Conservation (phyloP, 768 basidiomycete genomes). For the Pleurotus citrinopileatus region DNA sequence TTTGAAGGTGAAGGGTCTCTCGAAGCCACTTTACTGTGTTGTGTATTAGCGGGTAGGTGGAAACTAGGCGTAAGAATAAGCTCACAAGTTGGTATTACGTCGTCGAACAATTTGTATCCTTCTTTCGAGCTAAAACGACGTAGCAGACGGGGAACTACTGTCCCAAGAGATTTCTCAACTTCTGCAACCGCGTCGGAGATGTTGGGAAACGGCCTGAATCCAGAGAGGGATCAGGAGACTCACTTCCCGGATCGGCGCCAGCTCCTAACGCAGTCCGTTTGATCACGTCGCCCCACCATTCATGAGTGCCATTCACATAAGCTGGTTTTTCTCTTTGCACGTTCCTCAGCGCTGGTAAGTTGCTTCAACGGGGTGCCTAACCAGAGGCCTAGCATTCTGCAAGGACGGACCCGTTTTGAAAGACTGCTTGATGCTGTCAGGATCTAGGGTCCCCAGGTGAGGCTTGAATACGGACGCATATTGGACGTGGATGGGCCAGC, state of each 20-base stretch:
- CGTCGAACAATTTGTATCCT: conserved; percentile 64
- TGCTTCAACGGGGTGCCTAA: not conserved
- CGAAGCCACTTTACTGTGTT: conserved; percentile 44
- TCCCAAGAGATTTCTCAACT: conserved; percentile 48
- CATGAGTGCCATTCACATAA: conserved; percentile 46
- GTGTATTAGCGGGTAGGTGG: conserved; percentile 5
- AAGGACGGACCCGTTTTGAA: conserved; percentile 53
- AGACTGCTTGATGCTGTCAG: conserved; percentile 47
- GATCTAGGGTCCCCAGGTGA: conserved; percentile 59
- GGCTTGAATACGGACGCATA: conserved; percentile 67
- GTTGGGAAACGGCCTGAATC: no score
- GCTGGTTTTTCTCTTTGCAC: conserved; percentile 58
- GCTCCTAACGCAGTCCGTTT: conserved; percentile 71
- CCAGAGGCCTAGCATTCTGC: not conserved
- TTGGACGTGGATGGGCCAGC: conserved; percentile 62
- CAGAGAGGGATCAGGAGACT: no score
- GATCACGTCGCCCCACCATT: conserved; percentile 83
- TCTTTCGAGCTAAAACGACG: conserved; percentile 64
- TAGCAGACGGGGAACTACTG: conserved; percentile 63
- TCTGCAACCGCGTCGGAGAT: no score
- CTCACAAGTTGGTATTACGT: conserved; percentile 45
- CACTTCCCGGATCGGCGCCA: conserved; percentile 60
- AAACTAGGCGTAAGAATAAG: not conserved
- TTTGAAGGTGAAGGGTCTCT: conserved; percentile 38
- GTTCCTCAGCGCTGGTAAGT: conserved; percentile 32